Evolutionary conservation across 2,329 filamentous ascomycete genomes (phyloP).

Genomic region (Rugonectria rugulosa): DNA sequence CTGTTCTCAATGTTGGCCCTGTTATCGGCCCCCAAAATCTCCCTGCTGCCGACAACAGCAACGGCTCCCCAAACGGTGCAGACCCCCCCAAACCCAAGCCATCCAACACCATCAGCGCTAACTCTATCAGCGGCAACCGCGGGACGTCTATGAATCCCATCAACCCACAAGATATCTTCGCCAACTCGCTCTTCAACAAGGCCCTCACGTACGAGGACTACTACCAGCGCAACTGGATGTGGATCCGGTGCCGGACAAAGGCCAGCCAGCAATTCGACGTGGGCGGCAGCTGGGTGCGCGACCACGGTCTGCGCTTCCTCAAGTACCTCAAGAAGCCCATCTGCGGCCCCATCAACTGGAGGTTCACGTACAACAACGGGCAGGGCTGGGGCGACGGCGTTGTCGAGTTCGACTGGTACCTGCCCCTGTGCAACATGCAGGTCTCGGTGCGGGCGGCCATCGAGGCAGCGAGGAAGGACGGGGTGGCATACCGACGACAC

Average conservation of each 20-base stretch:
- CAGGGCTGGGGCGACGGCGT: conserved; percentile 26
- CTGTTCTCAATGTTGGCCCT: too few relatives aligned
- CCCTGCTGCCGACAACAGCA: too few relatives aligned
- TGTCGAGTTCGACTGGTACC: conserved; percentile 16
- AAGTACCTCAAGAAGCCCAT: background rate
- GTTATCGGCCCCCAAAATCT: too few relatives aligned
- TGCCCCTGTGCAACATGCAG: conserved; percentile 4
- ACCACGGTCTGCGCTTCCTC: conserved; percentile 1
- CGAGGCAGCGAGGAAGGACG: background rate
- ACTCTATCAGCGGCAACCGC: too few relatives aligned
- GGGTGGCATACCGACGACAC: background rate
- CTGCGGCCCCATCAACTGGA: conserved; percentile 17
- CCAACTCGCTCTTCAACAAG: background rate
- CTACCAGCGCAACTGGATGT: conserved; percentile 28
- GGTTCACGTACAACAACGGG: conserved; percentile 24
- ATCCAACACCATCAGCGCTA: too few relatives aligned
- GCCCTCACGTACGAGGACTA: conserved; percentile 26
- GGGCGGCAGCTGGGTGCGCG: conserved; percentile 24
- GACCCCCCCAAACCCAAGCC: too few relatives aligned
- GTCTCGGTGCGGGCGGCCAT: conserved; percentile 10
- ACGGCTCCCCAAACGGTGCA: too few relatives aligned
- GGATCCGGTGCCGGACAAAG: conserved; percentile 24
- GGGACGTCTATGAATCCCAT: too few relatives aligned
- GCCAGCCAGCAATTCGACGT: conserved; percentile 13
- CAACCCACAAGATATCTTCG: background rate